Evolutionary conservation across 2,329 filamentous ascomycete genomes (phyloP), one percentile per base, ranked within the genome.

Genomic region (Cladobotryum protrusum): DNA sequence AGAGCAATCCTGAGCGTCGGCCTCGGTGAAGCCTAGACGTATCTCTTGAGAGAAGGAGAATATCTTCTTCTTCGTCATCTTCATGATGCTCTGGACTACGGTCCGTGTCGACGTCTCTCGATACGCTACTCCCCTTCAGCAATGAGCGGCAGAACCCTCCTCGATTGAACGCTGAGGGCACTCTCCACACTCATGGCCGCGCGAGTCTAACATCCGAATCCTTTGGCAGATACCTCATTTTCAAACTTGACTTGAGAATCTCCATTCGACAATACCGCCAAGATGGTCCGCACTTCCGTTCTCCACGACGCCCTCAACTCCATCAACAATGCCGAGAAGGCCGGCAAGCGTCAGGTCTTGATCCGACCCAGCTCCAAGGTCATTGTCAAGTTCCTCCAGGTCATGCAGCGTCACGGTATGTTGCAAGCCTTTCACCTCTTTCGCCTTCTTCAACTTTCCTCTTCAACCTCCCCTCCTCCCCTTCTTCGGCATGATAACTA

Each of bases 291-390:
- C 81, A 97, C 93, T 70, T 96, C 90, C 74, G 93, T 97, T 71
- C 91, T 99, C 77, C 95, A 97, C 84, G 93, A 99, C 86, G 90
- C 89, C 73, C 87, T 96, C 70, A 96, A 96, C 76, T 82, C 85
- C 81, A 97, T 99, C 87, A 99, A 99, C 90, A 99, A 99, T 77
- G 93, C 93, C 82, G 95, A 99, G 85, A 97, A 99, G 87, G 82
- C 88, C 67, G 93, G 93, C 80, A 97, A 97, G 87, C 91, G 93
- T 72, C 93, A 99, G 81, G 93, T 97, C 72, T 71, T 99, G 74
- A 96, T 99, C 83, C 86, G 91, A 69, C 93, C 95, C 66, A 87
- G 83, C 75, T 97, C 93, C 76, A 99, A 99, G 88, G 93, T 99
- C 82, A 99, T 99, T 69, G 79, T 95, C 82, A 97, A 97, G 85